Percentiles rank a stretch among this genome's conserved stretches.
Conservation (phyloP, 1,284 basidiomycete genomes). For the Ganoderma boninense region DNA sequence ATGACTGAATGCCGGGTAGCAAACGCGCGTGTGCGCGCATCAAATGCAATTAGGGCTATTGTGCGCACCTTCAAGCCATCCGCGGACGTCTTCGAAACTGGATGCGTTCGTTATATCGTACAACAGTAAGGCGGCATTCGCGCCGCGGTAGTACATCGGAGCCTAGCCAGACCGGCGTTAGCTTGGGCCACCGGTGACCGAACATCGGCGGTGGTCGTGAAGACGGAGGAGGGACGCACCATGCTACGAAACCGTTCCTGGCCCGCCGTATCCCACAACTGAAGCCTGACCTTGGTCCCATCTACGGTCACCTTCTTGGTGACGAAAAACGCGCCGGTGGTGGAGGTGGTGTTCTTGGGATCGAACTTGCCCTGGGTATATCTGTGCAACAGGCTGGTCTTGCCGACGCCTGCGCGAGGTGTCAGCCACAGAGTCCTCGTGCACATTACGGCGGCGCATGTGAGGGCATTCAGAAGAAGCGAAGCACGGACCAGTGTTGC, state of each 20-base stretch:
- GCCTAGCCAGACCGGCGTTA: conserved; percentile 60
- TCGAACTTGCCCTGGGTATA: conserved; percentile 94
- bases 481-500: conserved; percentile 79
- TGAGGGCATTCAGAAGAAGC: conserved; percentile 9
- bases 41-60: conserved; percentile 21
- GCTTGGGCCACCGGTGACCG: conserved; percentile 13
- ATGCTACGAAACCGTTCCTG: conserved; percentile 96
- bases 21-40: conserved; percentile 2
- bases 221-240: conserved; percentile 57
- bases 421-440: not conserved
- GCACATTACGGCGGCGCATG: conserved; percentile 2
- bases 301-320: conserved; percentile 94
- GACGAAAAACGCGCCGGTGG: conserved; percentile 94
- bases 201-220: conserved; percentile 13
- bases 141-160: conserved; percentile 99
- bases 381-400: conserved; percentile 92
- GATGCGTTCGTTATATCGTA: conserved; percentile 96
- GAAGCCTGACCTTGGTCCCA: conserved; percentile 86
- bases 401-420: conserved; percentile 79
- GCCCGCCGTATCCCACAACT: conserved; percentile 97
- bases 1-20: conserved; percentile 1
- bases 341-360: conserved; percentile 87
- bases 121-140: conserved; percentile 94
- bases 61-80: conserved; percentile 87
- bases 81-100: conserved; percentile 91